These are phyloP conservation scores for Passiflora organensis DNA, from an alignment of 345 rosid genomes.

Conservation along the genomic window DNA sequence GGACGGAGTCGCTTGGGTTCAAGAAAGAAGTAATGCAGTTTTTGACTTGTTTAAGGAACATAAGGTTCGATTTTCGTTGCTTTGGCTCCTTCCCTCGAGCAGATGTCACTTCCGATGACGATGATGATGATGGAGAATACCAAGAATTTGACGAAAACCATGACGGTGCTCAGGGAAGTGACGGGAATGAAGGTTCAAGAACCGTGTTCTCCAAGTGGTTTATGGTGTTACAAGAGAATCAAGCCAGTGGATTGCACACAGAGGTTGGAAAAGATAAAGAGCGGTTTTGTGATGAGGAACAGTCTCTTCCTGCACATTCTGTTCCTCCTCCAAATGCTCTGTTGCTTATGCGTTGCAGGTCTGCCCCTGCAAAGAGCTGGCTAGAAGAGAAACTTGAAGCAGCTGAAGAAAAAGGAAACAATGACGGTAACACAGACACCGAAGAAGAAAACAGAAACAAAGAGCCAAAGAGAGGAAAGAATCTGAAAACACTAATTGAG, in stretches of 20 bases:
- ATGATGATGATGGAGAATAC: constrained; percentile 39
- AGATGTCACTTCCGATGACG: constrained; percentile 39
- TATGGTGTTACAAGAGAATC: constrained; percentile 61
- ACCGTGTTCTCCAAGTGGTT: constrained; percentile 71
- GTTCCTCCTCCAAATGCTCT: constrained; percentile 79
- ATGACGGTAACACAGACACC: constrained; percentile 13
- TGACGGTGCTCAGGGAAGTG: constrained; percentile 8
- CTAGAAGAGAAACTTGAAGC: constrained; percentile 31
- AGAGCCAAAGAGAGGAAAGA: constrained; percentile 22
- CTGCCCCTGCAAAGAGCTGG: constrained; percentile 74
- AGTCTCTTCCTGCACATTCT: constrained; percentile 19
- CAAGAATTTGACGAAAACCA: constrained; percentile 22
- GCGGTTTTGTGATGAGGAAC: constrained; percentile 5
- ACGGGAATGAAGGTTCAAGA: constrained; percentile 34
- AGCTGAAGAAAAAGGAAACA: too few species aligned
- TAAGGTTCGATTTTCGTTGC: constrained; percentile 57
- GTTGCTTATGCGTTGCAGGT: constrained; percentile 72
- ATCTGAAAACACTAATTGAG: constrained; percentile 50
- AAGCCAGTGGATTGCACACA: constrained; percentile 22
- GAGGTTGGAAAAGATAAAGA: constrained; percentile 20
- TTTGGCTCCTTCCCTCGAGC: constrained; percentile 58
- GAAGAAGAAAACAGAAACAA: background rate
- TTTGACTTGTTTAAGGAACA: constrained; percentile 54
- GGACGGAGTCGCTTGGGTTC: too few species aligned
- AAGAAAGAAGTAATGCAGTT: constrained; percentile 69